Evolutionary conservation across 441 rosid species (phyloP).

Genomic region (Brassica balearica): DNA sequence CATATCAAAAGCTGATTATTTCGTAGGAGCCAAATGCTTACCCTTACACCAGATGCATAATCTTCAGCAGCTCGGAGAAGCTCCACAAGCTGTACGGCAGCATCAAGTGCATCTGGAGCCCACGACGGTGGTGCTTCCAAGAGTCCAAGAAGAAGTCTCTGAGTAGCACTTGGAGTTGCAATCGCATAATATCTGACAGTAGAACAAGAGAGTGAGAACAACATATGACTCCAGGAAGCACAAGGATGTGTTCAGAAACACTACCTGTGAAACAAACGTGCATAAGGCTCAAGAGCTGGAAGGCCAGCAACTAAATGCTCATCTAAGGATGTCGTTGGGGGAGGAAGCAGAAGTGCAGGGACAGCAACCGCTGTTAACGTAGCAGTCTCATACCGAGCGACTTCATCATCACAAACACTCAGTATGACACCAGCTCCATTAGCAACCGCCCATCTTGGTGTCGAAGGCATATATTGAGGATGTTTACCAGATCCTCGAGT

Average conservation of each 20-base stretch:
- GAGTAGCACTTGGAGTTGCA: conserved; percentile 99
- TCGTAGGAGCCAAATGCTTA: conserved; percentile 44
- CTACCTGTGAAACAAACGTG: conserved; percentile 94
- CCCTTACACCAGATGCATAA: conserved; percentile 95
- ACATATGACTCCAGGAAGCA: conserved; percentile 15
- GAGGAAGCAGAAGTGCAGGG: conserved; percentile 98
- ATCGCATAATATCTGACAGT: conserved; percentile 84
- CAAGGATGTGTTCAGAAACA: conserved; percentile 36
- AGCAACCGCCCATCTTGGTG: conserved; percentile 99
- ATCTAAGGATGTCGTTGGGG: conserved; percentile 95
- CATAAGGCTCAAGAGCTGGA: conserved; percentile 99
- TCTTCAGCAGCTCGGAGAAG: conserved; percentile 99
- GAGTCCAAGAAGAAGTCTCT: conserved; percentile 97
- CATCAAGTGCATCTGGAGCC: conserved; percentile 99
- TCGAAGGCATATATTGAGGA: conserved; percentile 97
- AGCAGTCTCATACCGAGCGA: conserved; percentile 96
- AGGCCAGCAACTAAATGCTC: conserved; percentile 99
- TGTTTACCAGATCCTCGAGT: conserved; percentile 98
- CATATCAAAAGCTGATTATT: conserved; percentile 8
- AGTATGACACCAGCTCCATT: conserved; percentile 99
- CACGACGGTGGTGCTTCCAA: conserved; percentile 99
- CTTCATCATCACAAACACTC: conserved; percentile 99
- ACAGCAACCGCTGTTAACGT: conserved; percentile 97
- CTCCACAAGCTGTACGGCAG: conserved; percentile 99
- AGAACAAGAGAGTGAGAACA: conserved; percentile 29